Conservation (phyloP, 306 rosid genomes). For the Aeschynomene evenia region DNA sequence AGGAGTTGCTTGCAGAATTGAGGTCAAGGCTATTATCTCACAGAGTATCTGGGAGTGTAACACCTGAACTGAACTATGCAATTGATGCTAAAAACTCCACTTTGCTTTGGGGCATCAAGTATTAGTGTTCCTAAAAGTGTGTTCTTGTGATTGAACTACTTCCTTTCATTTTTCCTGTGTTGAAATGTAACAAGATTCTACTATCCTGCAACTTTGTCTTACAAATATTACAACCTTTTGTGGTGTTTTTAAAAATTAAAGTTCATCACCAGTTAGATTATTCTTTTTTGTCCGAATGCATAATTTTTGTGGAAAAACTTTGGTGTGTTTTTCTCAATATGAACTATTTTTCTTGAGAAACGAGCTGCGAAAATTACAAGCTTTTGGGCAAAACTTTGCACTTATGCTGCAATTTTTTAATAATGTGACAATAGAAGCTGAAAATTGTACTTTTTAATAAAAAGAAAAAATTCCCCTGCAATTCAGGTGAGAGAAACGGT, state of each 20-base stretch:
- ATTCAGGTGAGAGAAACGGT: background rate
- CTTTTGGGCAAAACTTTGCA: background rate
- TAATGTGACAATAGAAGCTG: background rate
- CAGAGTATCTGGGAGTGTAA: constrained; percentile 28
- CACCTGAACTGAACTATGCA: constrained; percentile 65
- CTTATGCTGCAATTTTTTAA: background rate
- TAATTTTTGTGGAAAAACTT: background rate
- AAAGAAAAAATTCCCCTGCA: too few relatives aligned
- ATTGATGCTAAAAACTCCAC: constrained; percentile 62
- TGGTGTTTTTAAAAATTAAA: background rate
- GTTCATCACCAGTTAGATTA: background rate
- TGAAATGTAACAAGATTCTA: background rate
- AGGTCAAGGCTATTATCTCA: constrained; percentile 47
- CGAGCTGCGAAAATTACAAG: background rate
- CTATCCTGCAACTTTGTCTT: background rate
- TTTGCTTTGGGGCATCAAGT: constrained; percentile 71
- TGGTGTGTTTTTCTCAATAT: background rate
- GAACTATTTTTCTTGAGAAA: background rate
- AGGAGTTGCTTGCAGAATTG: constrained; percentile 50
- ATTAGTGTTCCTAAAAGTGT: constrained; percentile 51
- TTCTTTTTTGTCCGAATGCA: background rate
- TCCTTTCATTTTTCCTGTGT: background rate
- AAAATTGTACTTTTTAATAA: background rate
- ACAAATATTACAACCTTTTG: background rate
- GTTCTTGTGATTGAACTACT: background rate